Conservation (phyloP, 1,284 basidiomycete genomes). For the Rhodotorula glutinis region DNA sequence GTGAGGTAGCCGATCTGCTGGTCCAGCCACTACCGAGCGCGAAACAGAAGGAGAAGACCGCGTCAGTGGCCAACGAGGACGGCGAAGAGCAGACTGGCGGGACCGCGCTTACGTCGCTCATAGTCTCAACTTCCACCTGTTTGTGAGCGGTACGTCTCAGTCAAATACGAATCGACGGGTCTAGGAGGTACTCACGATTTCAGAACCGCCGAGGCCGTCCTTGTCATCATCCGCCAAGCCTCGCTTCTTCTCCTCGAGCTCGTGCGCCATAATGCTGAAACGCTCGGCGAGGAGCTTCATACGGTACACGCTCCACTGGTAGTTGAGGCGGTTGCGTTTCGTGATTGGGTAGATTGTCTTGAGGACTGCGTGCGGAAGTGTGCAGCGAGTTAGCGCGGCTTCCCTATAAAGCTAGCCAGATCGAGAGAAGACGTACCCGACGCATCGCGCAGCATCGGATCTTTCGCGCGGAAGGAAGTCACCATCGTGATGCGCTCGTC, state of each 20-base stretch:
- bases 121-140: conserved; percentile 25
- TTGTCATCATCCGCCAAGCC: conserved; percentile 5
- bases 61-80: not conserved
- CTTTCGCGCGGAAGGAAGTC: conserved; percentile 42
- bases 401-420: too few species aligned
- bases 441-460: conserved; percentile 37
- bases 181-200: conserved; percentile 2
- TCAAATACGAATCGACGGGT: too few species aligned
- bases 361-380: conserved; percentile 19
- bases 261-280: conserved; percentile 15
- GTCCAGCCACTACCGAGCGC: conserved; percentile 12
- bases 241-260: conserved; percentile 21
- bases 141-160: too few species aligned
- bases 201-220: conserved; percentile 14
- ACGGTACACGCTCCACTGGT: conserved; percentile 37
- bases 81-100: too few species aligned
- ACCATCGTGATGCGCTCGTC: conserved; percentile 44
- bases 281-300: conserved; percentile 36
- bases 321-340: conserved; percentile 32
- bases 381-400: too few species aligned
- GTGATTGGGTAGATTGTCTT: conserved; percentile 39
- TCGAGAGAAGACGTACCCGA: conserved; percentile 27
- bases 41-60: too few species aligned
- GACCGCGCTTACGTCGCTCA: conserved; percentile 10
- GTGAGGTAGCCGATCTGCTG: conserved; percentile 29